phyloP scores from a whole-genome alignment of 169 alveolate species.

The Plasmodium reichenowi region DNA sequence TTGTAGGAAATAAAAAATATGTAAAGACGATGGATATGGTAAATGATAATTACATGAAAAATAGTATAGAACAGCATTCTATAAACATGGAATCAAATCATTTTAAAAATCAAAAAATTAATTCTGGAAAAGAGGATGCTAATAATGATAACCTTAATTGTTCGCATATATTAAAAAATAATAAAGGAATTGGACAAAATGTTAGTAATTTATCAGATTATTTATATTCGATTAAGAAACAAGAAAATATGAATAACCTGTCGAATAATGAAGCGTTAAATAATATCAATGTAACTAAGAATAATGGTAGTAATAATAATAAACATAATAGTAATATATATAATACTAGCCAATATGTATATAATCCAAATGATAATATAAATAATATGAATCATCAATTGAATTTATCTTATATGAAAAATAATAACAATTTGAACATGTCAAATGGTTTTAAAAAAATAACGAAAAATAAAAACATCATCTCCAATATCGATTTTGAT shows the following conservation, averaged over 20 bases:
- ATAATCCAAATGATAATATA: not conserved
- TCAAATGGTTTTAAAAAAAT: not conserved
- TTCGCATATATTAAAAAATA: too few species aligned
- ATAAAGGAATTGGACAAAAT: not conserved
- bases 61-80: too few species aligned
- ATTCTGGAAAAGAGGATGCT: too few species aligned
- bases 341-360: not conserved
- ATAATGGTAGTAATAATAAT: not conserved
- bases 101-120: too few species aligned
- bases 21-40: too few species aligned
- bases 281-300: not conserved
- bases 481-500: constrained; percentile 16
- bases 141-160: too few species aligned
- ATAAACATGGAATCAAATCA: too few species aligned
- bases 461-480: not conserved
- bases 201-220: not conserved
- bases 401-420: not conserved
- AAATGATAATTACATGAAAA: too few species aligned
- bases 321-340: not conserved
- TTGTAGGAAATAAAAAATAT: too few species aligned
- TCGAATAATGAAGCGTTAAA: not conserved
- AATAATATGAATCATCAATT: not conserved
- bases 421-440: not conserved
- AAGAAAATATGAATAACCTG: too few species aligned
- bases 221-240: not conserved